These are phyloP conservation scores for Cyamopsis tetragonoloba DNA, from an alignment of 306 rosid genomes.

Conservation along the genomic window DNA sequence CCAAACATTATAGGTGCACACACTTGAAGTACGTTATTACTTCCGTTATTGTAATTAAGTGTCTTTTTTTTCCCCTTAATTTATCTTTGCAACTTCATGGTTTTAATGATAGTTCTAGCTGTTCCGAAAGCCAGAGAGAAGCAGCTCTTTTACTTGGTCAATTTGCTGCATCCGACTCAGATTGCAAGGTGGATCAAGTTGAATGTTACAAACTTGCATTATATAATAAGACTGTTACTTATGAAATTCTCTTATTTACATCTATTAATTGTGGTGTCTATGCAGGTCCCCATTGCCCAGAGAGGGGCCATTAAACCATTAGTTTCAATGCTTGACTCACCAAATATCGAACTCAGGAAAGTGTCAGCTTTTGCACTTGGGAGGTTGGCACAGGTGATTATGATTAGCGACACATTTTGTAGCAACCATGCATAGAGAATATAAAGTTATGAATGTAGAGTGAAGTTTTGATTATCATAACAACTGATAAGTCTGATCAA, in stretches of 20 bases:
- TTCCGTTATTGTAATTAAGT: neutral
- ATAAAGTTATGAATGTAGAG: neutral
- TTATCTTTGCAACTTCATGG: neutral
- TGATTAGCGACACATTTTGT: neutral
- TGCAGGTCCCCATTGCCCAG: slow-evolving; percentile 72
- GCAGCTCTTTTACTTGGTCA: slow-evolving; percentile 75
- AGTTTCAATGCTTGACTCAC: slow-evolving; percentile 82
- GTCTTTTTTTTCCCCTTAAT: neutral
- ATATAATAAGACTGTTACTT: neutral
- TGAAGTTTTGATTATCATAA: neutral
- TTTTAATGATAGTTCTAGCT: slow-evolving; percentile 43
- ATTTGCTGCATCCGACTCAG: slow-evolving; percentile 64
- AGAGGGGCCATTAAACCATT: slow-evolving; percentile 91
- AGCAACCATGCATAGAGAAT: neutral
- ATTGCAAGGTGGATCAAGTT: slow-evolving; percentile 52
- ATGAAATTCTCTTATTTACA: neutral
- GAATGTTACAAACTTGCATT: neutral
- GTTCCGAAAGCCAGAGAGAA: slow-evolving; percentile 61
- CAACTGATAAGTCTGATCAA: neutral
- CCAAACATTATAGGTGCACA: neutral
- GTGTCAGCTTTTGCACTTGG: slow-evolving; percentile 98
- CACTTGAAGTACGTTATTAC: neutral
- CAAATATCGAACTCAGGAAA: slow-evolving; percentile 68
- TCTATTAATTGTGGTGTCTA: neutral
- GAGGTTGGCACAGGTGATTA: slow-evolving; percentile 86